Percentiles rank a stretch among this genome's conserved stretches.
These are phyloP conservation scores for Phytophthora europaea DNA, from an alignment of 352 stramenopile genomes.

Conservation along the genomic window DNA sequence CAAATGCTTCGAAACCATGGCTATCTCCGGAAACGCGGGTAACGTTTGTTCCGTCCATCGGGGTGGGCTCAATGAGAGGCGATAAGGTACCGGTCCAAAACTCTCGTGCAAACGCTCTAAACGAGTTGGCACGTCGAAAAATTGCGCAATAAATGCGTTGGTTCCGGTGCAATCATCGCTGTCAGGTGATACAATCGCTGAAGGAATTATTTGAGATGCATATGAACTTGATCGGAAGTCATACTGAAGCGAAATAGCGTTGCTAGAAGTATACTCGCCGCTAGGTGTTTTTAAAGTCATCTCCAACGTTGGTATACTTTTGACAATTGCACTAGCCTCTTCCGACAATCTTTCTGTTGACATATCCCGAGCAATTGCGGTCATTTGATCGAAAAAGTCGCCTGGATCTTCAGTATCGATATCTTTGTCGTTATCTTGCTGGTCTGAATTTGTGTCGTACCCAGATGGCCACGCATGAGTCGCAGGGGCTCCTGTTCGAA, in stretches of 20 bases:
- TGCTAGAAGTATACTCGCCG: not conserved
- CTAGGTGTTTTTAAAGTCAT: not conserved
- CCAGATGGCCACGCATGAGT: not conserved
- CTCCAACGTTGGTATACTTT: not conserved
- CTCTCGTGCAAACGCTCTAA: not conserved
- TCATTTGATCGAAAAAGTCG: not conserved
- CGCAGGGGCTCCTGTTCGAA: slow-evolving; percentile 11
- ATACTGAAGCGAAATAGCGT: not conserved
- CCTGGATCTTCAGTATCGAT: not conserved
- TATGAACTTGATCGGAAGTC: not conserved
- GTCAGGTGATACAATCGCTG: not conserved
- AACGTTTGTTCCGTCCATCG: not conserved
- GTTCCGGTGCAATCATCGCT: not conserved
- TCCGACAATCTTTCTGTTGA: not conserved
- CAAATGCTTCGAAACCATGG: slow-evolving; percentile 1
- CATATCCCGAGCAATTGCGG: not conserved
- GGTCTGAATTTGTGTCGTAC: not conserved
- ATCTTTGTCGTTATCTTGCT: not conserved
- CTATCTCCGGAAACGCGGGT: slow-evolving; percentile 3
- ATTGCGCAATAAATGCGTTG: not conserved
- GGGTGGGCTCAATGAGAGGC: not conserved
- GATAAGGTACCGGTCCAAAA: not conserved
- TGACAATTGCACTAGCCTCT: not conserved
- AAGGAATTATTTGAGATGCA: not conserved
- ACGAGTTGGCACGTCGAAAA: not conserved